Conservation (phyloP, 768 basidiomycete genomes). For the Cystofilobasidium macerans region DNA sequence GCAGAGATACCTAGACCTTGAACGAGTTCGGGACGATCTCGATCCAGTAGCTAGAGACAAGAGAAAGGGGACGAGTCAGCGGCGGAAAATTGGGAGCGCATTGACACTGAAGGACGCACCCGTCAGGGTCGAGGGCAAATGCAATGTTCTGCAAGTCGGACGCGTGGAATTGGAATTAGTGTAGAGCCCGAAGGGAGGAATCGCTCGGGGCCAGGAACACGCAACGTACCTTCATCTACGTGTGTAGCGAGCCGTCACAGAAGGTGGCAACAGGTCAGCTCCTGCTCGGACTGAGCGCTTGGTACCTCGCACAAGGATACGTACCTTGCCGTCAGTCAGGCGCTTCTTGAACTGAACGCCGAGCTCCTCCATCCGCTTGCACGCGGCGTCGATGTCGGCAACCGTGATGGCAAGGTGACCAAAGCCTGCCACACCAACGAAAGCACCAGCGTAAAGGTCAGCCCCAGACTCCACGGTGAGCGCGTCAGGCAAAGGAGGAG, state of each 20-base stretch:
- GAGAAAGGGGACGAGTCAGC: neutral
- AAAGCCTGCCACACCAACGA: constrained; percentile 42
- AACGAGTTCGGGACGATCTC: constrained; percentile 13
- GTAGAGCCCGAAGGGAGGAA: too few relatives aligned
- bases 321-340: constrained; percentile 72
- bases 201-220: too few relatives aligned
- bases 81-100: too few relatives aligned
- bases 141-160: constrained; percentile 50
- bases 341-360: constrained; percentile 80
- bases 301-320: neutral
- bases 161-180: too few relatives aligned
- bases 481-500: neutral
- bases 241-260: too few relatives aligned
- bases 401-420: constrained; percentile 78
- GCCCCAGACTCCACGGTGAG: too few relatives aligned
- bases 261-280: too few relatives aligned
- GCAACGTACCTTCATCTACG: too few relatives aligned
- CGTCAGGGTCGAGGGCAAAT: constrained; percentile 41
- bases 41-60: constrained; percentile 24
- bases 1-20: neutral
- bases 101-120: constrained; percentile 8
- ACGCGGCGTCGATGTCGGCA: constrained; percentile 67
- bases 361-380: constrained; percentile 66
- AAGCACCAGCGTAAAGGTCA: too few relatives aligned
- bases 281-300: too few relatives aligned